phyloP scores from a whole-genome alignment of 306 rosid species.

The apple (Malus domestica) region DNA sequence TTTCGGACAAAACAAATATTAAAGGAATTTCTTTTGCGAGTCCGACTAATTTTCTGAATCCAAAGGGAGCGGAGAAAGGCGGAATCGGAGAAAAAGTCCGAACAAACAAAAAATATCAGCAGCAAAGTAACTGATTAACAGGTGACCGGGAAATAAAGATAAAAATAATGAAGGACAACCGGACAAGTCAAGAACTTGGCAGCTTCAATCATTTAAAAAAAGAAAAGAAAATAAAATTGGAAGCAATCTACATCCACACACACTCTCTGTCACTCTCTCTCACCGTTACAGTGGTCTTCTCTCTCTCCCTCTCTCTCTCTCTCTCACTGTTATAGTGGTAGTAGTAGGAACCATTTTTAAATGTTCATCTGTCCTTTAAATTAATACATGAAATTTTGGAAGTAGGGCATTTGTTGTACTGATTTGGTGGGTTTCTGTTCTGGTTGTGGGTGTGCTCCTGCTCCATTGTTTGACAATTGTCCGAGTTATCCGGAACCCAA shows the following conservation, averaged over 20 bases:
- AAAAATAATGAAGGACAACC: background rate
- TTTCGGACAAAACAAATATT: background rate
- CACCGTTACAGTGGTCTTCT: too few species aligned
- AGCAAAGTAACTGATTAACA: background rate
- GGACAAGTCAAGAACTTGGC: background rate
- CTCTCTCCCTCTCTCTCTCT: too few species aligned
- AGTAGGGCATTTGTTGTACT: background rate
- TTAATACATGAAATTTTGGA: too few species aligned
- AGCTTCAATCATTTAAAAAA: background rate
- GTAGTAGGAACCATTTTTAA: too few species aligned
- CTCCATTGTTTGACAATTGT: background rate
- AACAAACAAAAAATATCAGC: background rate
- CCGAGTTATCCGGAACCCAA: background rate
- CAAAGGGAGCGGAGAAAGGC: background rate
- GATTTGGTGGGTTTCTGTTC: background rate
- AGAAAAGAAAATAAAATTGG: background rate
- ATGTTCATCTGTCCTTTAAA: background rate
- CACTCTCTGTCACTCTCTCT: too few species aligned
- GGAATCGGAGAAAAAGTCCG: background rate
- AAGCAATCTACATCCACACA: background rate
- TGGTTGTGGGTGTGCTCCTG: too few species aligned
- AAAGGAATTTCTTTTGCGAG: background rate
- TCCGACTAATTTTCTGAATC: background rate
- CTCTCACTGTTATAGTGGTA: too few species aligned
- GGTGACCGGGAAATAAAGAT: background rate